A percentile compares a stretch with the other conserved stretches of the same genome.
phyloP scores from a whole-genome alignment of 2,329 filamentous ascomycete genomes.

The Sclerotiophoma versabilis region DNA sequence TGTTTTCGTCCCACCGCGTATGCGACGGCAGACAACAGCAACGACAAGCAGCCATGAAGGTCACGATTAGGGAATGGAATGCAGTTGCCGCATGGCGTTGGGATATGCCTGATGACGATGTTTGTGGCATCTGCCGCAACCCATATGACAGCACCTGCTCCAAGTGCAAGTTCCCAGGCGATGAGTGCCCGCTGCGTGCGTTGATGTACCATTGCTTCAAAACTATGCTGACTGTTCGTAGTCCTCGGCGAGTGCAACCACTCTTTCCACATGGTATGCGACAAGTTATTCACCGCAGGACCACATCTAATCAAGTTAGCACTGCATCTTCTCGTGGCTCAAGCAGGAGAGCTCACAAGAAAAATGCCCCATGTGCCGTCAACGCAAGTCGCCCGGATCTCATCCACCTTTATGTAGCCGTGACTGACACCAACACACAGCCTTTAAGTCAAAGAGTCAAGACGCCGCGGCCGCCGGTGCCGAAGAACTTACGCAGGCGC shows the following conservation, averaged over 20 bases:
- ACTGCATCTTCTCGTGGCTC: conserved; percentile 96
- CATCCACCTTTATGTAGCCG: not conserved
- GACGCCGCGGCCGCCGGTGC: conserved; percentile 33
- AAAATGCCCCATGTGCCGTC: conserved; percentile 96
- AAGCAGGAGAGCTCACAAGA: conserved; percentile 92
- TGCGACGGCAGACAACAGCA: conserved; percentile 14
- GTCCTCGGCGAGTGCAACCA: conserved; percentile 97
- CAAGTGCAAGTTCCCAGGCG: conserved; percentile 96
- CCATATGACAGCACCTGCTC: conserved; percentile 98
- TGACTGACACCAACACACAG: conserved; percentile 31
- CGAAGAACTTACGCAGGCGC: conserved; percentile 21
- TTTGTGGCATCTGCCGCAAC: conserved; percentile 97
- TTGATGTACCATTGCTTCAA: conserved; percentile 16
- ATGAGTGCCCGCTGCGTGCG: conserved; percentile 90
- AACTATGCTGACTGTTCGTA: conserved; percentile 49
- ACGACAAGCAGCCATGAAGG: conserved; percentile 73
- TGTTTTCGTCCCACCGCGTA: conserved; percentile 26
- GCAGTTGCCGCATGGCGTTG: conserved; percentile 96
- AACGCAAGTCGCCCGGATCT: conserved; percentile 73
- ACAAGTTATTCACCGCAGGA: not conserved
- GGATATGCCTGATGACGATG: conserved; percentile 96
- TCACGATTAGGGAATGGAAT: conserved; percentile 92
- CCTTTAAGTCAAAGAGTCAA: conserved; percentile 50
- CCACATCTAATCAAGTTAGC: conserved; percentile 59
- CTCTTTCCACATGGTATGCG: conserved; percentile 89